Conservation (phyloP, 352 stramenopile genomes). For the Phytophthora capsici region DNA sequence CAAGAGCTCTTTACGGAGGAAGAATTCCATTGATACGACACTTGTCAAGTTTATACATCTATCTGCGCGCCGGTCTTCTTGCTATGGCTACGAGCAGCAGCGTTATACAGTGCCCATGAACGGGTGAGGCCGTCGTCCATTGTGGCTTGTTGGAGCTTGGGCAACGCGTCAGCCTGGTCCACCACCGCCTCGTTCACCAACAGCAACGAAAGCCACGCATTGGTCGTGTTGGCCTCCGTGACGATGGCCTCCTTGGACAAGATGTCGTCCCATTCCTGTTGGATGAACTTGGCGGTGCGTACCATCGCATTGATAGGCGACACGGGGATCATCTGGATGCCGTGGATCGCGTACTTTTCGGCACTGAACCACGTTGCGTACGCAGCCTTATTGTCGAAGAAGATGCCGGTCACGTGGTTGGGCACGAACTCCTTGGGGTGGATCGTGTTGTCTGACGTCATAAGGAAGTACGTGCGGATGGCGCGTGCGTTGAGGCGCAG, state of each 20-base stretch:
- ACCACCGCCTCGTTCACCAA: conserved; percentile 69
- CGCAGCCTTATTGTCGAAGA: conserved; percentile 76
- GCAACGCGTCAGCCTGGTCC: conserved; percentile 55
- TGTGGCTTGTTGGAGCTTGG: conserved; percentile 43
- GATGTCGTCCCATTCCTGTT: conserved; percentile 79
- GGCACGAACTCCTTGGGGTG: conserved; percentile 62
- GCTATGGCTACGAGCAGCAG: conserved; percentile 30
- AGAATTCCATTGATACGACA: not conserved
- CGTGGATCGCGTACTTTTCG: conserved; percentile 75
- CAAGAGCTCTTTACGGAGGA: too few species aligned
- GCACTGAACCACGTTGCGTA: conserved; percentile 78
- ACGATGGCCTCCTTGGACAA: conserved; percentile 70
- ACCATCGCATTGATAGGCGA: conserved; percentile 74
- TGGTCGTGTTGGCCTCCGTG: conserved; percentile 42
- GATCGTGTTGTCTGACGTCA: conserved; percentile 63
- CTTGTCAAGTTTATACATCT: not conserved
- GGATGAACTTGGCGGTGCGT: conserved; percentile 62
- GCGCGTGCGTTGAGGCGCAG: conserved; percentile 64
- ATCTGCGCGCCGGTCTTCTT: conserved; percentile 6
- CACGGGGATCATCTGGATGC: conserved; percentile 81
- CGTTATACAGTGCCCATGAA: conserved; percentile 76
- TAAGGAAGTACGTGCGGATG: conserved; percentile 79
- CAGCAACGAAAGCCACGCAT: conserved; percentile 72
- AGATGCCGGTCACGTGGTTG: conserved; percentile 77
- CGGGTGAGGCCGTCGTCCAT: conserved; percentile 72